phyloP scores from a whole-genome alignment of 257 asterid species.

The Plantago ovata region DNA sequence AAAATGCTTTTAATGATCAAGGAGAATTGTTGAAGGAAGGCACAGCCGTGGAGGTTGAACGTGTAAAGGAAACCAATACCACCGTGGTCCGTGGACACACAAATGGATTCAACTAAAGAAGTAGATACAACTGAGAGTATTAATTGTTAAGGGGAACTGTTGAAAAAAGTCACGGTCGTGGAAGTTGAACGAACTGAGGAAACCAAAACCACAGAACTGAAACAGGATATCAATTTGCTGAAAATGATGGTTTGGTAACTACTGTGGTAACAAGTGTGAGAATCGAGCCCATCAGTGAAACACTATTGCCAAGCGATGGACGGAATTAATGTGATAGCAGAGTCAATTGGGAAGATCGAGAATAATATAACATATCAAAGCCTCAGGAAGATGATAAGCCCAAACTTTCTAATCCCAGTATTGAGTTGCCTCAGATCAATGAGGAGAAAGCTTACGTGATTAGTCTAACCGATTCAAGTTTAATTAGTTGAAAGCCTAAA shows the following conservation, averaged over 20 bases:
- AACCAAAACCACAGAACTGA: slow-evolving; percentile 23
- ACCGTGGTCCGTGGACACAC: slow-evolving; percentile 23
- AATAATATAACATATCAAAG: too few species aligned
- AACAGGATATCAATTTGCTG: slow-evolving; percentile 30
- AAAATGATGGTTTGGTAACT: slow-evolving; percentile 26
- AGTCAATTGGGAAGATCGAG: slow-evolving; percentile 16
- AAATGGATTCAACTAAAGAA: slow-evolving; percentile 21
- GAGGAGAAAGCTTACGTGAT: slow-evolving; percentile 18
- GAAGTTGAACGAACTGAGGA: slow-evolving; percentile 32
- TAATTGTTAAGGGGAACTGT: slow-evolving; percentile 23
- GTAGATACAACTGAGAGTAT: slow-evolving; percentile 22
- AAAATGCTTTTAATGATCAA: too few species aligned
- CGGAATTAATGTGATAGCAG: slow-evolving; percentile 22
- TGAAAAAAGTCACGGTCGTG: slow-evolving; percentile 23
- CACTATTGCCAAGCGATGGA: too few species aligned
- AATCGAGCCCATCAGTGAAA: slow-evolving; percentile 32
- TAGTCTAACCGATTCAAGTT: slow-evolving; percentile 20
- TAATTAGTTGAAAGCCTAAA: slow-evolving; percentile 22
- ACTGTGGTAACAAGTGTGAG: slow-evolving; percentile 28
- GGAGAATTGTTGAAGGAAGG: too few species aligned
- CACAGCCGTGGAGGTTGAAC: too few species aligned
- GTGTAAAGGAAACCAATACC: too few species aligned
- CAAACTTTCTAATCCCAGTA: slow-evolving; percentile 20
- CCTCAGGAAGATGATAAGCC: too few species aligned
- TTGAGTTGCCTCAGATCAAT: slow-evolving; percentile 16